Conservation (phyloP, 768 basidiomycete genomes). For the Agrocybe pediades region DNA sequence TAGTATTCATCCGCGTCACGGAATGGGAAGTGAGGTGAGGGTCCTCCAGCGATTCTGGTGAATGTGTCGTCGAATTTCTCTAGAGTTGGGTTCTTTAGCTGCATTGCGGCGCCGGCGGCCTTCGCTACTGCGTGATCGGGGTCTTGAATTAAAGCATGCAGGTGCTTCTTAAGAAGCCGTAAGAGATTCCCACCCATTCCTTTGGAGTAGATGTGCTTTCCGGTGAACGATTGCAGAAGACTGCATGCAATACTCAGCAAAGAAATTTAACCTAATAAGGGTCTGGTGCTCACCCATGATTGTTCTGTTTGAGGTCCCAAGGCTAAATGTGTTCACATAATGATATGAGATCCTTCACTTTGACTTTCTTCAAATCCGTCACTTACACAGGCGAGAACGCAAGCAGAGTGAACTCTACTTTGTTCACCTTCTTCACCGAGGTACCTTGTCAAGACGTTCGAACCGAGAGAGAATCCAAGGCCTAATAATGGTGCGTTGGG, state of each 20-base stretch:
- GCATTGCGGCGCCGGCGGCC: slow-evolving; percentile 44
- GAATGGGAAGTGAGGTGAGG: slow-evolving; percentile 55
- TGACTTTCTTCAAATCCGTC: not conserved
- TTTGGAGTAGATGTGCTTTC: slow-evolving; percentile 70
- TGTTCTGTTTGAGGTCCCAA: slow-evolving; percentile 55
- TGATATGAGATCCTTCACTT: not conserved
- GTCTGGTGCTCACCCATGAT: slow-evolving; percentile 39
- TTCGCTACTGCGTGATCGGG: slow-evolving; percentile 53
- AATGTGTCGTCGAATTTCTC: slow-evolving; percentile 62
- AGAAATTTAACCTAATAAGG: not conserved
- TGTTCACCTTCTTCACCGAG: slow-evolving; percentile 77
- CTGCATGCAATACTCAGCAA: slow-evolving; percentile 34
- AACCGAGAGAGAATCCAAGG: slow-evolving; percentile 92
- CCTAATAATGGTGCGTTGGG: slow-evolving; percentile 85
- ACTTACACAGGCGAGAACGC: slow-evolving; percentile 76
- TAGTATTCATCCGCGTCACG: slow-evolving; percentile 49
- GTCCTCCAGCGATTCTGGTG: slow-evolving; percentile 71
- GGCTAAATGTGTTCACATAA: slow-evolving; percentile 36
- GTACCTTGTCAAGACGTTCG: slow-evolving; percentile 89
- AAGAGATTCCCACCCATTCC: slow-evolving; percentile 78
- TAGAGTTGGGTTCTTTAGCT: slow-evolving; percentile 55
- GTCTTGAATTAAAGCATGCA: slow-evolving; percentile 45
- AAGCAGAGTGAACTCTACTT: slow-evolving; percentile 64
- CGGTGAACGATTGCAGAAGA: slow-evolving; percentile 54
- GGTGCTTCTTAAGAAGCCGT: slow-evolving; percentile 56